Base-by-base conservation (phyloP, 805 yeast genomes). In the Candida boleticola region DNA sequence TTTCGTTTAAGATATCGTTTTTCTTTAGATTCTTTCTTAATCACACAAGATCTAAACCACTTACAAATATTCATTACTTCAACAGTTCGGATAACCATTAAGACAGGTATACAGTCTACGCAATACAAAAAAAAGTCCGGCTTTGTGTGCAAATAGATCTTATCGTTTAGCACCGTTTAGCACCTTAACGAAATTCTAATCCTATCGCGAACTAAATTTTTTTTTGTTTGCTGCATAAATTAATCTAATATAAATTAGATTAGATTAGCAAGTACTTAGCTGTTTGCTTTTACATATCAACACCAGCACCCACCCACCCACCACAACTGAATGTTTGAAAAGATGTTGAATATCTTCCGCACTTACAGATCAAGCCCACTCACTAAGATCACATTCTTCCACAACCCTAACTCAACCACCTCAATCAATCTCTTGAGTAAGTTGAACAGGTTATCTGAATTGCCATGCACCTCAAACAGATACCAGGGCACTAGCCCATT, bases 331-430 rank as follows among this genome's bases (percentile, higher is more conserved):
- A 23, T 23, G 27, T 23, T 23, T 19, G 4, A 20, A 21, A 31
- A 14, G n/a, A 31, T 31, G 36, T n/a, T 29, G 17, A 16, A 16
- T 19, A 36, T 36, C 23, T 36, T 36, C 32, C 39, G 39, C 19
- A 22, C 39, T 14, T 25, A 23, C 18, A 36, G 26, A 22, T 13
- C 41, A 7, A 36, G 22, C 13, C 42, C 47, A 10, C 25, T 45
- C 11, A 49, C 60, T 6, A 50, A 49, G 17, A 52, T 61, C 37
- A 54, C 64, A 11, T 44, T 61, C 39, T 61, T 57, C 49, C 65
- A 61, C 57, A 58, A 61, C 49, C 39, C 62, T 21, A 44, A 49
- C 36, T 49, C 56, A 20, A 45, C 48, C 19, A 45, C 51, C 20
- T 57, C 62, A 7, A 46, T 46, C 34, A 58, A 58, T 33, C 41